Evolutionary conservation across 2,329 filamentous ascomycete genomes (phyloP).

Genomic region (Rhynchosporium agropyri): DNA sequence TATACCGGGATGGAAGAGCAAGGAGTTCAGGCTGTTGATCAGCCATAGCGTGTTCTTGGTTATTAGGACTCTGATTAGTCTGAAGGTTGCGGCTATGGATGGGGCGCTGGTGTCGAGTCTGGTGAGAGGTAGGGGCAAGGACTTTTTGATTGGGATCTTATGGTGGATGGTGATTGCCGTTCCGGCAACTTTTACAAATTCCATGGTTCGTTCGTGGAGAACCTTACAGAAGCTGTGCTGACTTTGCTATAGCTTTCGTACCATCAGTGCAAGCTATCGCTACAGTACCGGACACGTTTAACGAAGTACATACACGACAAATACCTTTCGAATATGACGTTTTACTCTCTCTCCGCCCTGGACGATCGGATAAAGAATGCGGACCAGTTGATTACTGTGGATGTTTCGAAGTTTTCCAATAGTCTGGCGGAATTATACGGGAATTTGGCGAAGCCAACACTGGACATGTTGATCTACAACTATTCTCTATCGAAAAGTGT

Average conservation of each 20-base stretch:
- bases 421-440: constrained; percentile 94
- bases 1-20: constrained; percentile 86
- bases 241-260: constrained; percentile 72
- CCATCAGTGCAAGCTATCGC: constrained; percentile 90
- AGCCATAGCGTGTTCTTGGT: constrained; percentile 95
- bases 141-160: constrained; percentile 83
- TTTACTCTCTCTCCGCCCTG: constrained; percentile 92
- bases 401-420: constrained; percentile 95
- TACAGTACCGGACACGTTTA: constrained; percentile 89
- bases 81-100: constrained; percentile 96
- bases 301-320: constrained; percentile 96
- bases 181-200: constrained; percentile 97
- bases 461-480: constrained; percentile 97
- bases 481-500: constrained; percentile 91
- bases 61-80: constrained; percentile 83
- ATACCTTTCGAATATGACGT: constrained; percentile 96
- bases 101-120: constrained; percentile 89
- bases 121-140: constrained; percentile 86
- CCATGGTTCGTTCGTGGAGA: constrained; percentile 68
- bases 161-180: constrained; percentile 99
- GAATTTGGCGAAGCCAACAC: constrained; percentile 88
- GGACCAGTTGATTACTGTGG: constrained; percentile 94
- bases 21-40: constrained; percentile 81
- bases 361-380: constrained; percentile 99
- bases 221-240: constrained; percentile 18